A percentile compares a stretch with the other conserved stretches of the same genome.
Conservation (phyloP, 208 protist species). For the Crithidia fasciculata region DNA sequence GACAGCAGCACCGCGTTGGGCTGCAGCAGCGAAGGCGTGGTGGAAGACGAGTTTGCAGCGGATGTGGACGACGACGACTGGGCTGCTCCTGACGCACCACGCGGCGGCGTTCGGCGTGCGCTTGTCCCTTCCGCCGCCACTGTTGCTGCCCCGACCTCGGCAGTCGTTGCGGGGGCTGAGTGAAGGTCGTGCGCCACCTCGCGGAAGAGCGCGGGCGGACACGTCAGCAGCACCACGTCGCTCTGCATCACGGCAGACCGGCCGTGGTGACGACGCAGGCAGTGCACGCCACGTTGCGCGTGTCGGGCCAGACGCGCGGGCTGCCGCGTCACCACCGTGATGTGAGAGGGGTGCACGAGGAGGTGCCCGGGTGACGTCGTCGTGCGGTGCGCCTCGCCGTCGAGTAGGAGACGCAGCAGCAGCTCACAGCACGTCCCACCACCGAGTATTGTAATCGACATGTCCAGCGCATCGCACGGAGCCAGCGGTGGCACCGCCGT, state of each 20-base stretch:
- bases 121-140: not conserved
- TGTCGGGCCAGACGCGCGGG: constrained; percentile 48
- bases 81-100: not conserved
- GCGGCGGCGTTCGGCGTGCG: constrained; percentile 9
- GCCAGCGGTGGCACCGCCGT: constrained; percentile 22
- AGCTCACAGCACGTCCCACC: constrained; percentile 61
- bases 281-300: constrained; percentile 59
- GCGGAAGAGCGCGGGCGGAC: constrained; percentile 60
- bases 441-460: constrained; percentile 64
- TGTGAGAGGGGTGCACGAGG: constrained; percentile 72
- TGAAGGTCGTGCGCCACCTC: constrained; percentile 60
- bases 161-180: constrained; percentile 7
- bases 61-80: not conserved
- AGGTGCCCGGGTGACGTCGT: not conserved
- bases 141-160: not conserved
- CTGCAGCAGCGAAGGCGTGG: constrained; percentile 13
- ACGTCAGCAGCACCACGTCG: constrained; percentile 73
- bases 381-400: constrained; percentile 3
- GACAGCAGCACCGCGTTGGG: constrained; percentile 65
- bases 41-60: no score
- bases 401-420: constrained; percentile 16
- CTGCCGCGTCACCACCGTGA: constrained; percentile 82
- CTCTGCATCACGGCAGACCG: constrained; percentile 39
- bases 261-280: constrained; percentile 48
- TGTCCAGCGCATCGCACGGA: constrained; percentile 48